These are phyloP conservation scores for Diaporthe sp. DNA, from an alignment of 2,329 filamentous ascomycete genomes.

Conservation along the genomic window DNA sequence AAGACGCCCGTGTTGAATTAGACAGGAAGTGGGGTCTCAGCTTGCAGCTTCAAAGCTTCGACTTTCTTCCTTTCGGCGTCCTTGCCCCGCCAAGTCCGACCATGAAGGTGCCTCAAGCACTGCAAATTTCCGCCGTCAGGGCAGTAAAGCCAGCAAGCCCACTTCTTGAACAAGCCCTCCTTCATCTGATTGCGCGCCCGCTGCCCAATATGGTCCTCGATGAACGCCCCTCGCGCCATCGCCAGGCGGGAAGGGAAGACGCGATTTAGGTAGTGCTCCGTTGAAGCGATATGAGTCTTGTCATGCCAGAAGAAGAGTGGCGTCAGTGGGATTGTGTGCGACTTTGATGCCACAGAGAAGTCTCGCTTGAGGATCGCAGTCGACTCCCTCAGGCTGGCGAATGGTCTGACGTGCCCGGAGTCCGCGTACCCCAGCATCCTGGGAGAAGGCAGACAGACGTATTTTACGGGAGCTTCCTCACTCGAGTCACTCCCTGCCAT, in stretches of 20 bases:
- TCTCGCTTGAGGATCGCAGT: constrained; percentile 58
- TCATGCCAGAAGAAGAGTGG: constrained; percentile 73
- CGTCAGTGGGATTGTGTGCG: constrained; percentile 58
- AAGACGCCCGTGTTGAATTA: too few relatives aligned
- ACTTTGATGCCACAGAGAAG: constrained; percentile 47
- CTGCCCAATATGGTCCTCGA: constrained; percentile 69
- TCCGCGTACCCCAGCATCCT: constrained; percentile 65
- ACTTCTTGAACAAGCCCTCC: constrained; percentile 62
- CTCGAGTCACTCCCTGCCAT: constrained; percentile 56
- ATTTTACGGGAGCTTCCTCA: constrained; percentile 58
- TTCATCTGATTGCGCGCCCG: constrained; percentile 70
- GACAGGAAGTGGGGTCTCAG: too few relatives aligned
- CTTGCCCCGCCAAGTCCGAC: constrained; percentile 62
- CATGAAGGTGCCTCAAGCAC: constrained; percentile 65
- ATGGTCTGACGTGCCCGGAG: constrained; percentile 60
- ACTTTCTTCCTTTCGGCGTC: constrained; percentile 46
- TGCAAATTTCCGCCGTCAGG: constrained; percentile 59
- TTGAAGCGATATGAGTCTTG: constrained; percentile 66
- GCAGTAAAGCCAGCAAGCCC: constrained; percentile 70
- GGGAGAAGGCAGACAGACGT: constrained; percentile 66
- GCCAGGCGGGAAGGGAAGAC: constrained; percentile 65
- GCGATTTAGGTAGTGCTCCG: constrained; percentile 61
- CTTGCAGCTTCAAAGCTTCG: constrained; percentile 18
- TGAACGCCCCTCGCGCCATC: constrained; percentile 66
- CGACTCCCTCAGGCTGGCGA: constrained; percentile 56